phyloP scores from a whole-genome alignment of 2,329 filamentous ascomycete genomes.

The Daldinia sp. region DNA sequence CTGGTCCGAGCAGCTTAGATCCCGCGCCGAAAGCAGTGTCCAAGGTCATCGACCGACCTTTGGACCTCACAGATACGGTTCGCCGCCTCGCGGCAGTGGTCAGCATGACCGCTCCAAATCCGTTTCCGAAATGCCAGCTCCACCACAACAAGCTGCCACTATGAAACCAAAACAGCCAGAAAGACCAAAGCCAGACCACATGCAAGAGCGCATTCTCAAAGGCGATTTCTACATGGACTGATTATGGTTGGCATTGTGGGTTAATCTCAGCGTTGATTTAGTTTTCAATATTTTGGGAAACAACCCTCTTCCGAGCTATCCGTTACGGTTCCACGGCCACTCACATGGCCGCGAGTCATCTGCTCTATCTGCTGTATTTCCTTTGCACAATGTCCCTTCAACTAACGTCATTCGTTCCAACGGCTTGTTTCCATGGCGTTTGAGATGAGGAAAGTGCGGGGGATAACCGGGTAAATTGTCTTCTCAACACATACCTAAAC shows the following conservation, averaged over 20 bases:
- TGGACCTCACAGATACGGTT: constrained; percentile 53
- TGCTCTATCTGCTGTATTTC: constrained; percentile 33
- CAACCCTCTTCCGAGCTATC: background rate
- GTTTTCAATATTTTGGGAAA: background rate
- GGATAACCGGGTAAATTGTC: constrained; percentile 26
- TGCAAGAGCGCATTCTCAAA: constrained; percentile 96
- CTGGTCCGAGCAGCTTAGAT: constrained; percentile 95
- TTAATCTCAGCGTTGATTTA: background rate
- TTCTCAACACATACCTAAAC: constrained; percentile 2
- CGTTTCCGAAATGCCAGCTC: constrained; percentile 68
- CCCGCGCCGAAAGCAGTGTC: constrained; percentile 84
- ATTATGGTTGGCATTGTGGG: constrained; percentile 33
- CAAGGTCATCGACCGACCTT: constrained; percentile 65
- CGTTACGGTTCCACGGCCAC: background rate
- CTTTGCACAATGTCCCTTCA: constrained; percentile 28
- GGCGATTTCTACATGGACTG: constrained; percentile 99
- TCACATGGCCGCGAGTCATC: constrained; percentile 4
- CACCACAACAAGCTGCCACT: constrained; percentile 60
- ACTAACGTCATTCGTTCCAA: constrained; percentile 39
- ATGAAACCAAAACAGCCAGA: constrained; percentile 56
- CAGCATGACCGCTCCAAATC: constrained; percentile 75
- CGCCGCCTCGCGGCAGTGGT: constrained; percentile 53
- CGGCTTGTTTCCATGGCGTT: constrained; percentile 34
- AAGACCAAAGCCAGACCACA: constrained; percentile 83
- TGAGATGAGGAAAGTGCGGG: constrained; percentile 26